phyloP scores from a whole-genome alignment of 1,284 basidiomycete species.

The Veloboletus limbatus region DNA sequence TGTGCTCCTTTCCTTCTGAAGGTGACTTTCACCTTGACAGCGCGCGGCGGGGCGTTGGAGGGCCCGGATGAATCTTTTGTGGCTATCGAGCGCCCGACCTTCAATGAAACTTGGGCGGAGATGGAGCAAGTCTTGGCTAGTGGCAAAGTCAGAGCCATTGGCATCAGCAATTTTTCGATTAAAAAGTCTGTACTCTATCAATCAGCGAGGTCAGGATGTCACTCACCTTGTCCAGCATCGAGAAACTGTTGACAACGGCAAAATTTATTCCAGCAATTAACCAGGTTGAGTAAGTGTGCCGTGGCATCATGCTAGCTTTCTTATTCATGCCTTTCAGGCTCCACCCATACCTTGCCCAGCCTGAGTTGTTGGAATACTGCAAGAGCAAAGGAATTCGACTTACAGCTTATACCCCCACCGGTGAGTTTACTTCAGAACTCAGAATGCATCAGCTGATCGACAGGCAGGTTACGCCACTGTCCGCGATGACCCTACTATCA shows the following conservation, averaged over 20 bases:
- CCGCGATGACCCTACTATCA: slow-evolving; percentile 40
- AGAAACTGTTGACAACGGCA: slow-evolving; percentile 34
- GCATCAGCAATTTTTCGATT: slow-evolving; percentile 27
- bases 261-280: slow-evolving; percentile 44
- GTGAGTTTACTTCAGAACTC: slow-evolving; percentile 4
- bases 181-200: slow-evolving; percentile 11
- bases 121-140: slow-evolving; percentile 38
- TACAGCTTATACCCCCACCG: slow-evolving; percentile 41
- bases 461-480: slow-evolving; percentile 40
- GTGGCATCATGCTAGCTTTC: background rate
- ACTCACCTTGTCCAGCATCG: slow-evolving; percentile 2
- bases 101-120: slow-evolving; percentile 45
- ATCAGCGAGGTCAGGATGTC: background rate
- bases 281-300: slow-evolving; percentile 32
- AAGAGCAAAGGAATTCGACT: slow-evolving; percentile 39
- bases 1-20: background rate
- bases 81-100: slow-evolving; percentile 12
- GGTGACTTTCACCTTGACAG: background rate
- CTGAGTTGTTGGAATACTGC: slow-evolving; percentile 38
- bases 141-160: slow-evolving; percentile 48
- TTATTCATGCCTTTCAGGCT: slow-evolving; percentile 35
- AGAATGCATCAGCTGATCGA: background rate
- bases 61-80: slow-evolving; percentile 1
- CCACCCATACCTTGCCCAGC: slow-evolving; percentile 38
- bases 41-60: background rate